Percentiles rank a stretch among this genome's conserved stretches.
Evolutionary conservation across 768 basidiomycete species (phyloP).

Genomic region (Ramaria rubella): DNA sequence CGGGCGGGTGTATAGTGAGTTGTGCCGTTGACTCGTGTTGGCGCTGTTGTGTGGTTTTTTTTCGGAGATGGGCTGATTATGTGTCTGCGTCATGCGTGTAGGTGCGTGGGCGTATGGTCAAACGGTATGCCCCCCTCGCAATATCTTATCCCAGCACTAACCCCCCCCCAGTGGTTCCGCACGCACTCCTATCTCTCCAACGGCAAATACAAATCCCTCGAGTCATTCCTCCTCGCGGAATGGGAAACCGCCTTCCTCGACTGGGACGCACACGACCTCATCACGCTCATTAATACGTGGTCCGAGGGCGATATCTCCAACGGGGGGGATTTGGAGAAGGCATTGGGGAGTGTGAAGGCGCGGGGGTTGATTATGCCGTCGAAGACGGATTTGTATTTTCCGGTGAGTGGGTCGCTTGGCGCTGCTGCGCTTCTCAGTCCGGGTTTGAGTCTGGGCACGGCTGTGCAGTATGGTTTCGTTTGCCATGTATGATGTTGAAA

Average conservation of each 20-base stretch:
- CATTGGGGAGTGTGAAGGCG: slow-evolving; percentile 39
- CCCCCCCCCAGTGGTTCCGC: slow-evolving; percentile 43
- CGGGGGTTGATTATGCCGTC: slow-evolving; percentile 52
- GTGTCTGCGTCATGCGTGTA: background rate
- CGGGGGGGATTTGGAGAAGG: slow-evolving; percentile 36
- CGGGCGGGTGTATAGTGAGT: slow-evolving; percentile 41
- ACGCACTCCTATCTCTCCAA: slow-evolving; percentile 38
- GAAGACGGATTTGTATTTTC: slow-evolving; percentile 54
- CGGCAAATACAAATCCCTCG: slow-evolving; percentile 42
- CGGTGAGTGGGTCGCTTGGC: slow-evolving; percentile 30
- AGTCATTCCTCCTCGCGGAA: slow-evolving; percentile 43
- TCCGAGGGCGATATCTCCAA: slow-evolving; percentile 44
- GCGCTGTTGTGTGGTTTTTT: background rate
- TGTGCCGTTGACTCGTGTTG: background rate
- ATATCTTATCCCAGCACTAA: background rate
- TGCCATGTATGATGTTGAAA: background rate
- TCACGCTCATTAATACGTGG: slow-evolving; percentile 46
- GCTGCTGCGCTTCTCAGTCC: background rate
- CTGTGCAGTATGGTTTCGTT: no score
- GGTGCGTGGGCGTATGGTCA: slow-evolving; percentile 53
- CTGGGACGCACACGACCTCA: slow-evolving; percentile 53
- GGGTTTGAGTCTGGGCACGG: slow-evolving; percentile 4
- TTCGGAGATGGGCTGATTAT: background rate
- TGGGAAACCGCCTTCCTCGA: slow-evolving; percentile 42
- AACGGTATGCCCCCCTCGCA: slow-evolving; percentile 26